Evolutionary conservation across 2,329 filamentous ascomycete genomes (phyloP).

Genomic region (Penicillium aurantiogriseum): DNA sequence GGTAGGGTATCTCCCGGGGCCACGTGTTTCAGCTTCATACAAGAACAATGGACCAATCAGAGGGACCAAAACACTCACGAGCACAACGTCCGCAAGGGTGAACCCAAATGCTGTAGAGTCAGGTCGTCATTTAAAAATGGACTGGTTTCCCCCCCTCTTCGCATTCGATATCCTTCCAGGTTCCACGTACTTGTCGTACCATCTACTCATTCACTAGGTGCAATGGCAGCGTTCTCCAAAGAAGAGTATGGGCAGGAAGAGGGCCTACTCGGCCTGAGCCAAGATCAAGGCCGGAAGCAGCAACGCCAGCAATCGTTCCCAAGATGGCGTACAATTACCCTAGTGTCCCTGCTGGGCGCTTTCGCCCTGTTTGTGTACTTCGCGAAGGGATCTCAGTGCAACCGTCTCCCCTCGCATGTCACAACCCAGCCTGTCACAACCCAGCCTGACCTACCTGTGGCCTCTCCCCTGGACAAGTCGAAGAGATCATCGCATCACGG

Average conservation of each 20-base stretch:
- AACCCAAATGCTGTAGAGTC: neutral
- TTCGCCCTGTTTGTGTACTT: conserved; percentile 8
- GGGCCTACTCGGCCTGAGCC: conserved; percentile 1
- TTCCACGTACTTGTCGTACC: neutral
- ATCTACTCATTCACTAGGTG: too few relatives aligned
- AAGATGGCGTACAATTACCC: conserved; percentile 3
- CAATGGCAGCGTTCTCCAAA: conserved; percentile 8
- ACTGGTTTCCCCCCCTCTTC: neutral
- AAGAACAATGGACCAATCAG: conserved; percentile 3
- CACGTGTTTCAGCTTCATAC: conserved; percentile 6
- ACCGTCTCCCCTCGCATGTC: conserved; percentile 2
- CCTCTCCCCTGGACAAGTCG: neutral
- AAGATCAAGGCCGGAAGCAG: neutral
- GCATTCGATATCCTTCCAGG: neutral
- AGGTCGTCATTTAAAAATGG: conserved; percentile 7
- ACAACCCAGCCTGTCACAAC: conserved; percentile 1
- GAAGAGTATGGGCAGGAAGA: conserved; percentile 6
- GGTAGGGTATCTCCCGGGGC: neutral
- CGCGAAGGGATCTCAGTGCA: conserved; percentile 7
- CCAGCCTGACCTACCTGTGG: neutral
- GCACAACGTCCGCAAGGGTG: neutral
- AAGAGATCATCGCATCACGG: neutral
- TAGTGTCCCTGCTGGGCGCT: conserved; percentile 8
- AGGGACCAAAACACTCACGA: neutral
- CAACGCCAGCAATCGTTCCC: neutral